Conservation (phyloP, 352 stramenopile genomes). For the Plasmopara muralis region DNA sequence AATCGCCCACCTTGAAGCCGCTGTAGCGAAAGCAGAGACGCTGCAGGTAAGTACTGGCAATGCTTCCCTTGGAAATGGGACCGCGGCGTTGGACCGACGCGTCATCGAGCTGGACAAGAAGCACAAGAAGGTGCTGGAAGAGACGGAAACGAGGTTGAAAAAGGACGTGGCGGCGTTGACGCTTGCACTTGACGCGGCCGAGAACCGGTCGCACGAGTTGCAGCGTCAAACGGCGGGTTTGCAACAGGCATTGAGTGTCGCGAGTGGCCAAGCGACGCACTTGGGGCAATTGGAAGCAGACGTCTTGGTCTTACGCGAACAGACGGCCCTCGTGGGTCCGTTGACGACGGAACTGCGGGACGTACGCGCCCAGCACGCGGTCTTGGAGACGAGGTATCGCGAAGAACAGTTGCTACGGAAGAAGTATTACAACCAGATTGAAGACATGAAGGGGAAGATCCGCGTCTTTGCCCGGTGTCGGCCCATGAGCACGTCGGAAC, state of each 20-base stretch:
- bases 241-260: constrained; percentile 37
- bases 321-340: constrained; percentile 43
- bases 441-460: constrained; percentile 96
- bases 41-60: too few relatives aligned
- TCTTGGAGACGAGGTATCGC: constrained; percentile 72
- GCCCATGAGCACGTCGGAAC: constrained; percentile 85
- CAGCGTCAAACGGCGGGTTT: constrained; percentile 8
- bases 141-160: constrained; percentile 49
- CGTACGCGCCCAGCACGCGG: constrained; percentile 28
- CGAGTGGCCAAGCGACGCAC: constrained; percentile 45
- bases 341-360: constrained; percentile 40
- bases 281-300: constrained; percentile 61
- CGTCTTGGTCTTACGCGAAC: constrained; percentile 36
- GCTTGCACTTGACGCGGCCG: neutral
- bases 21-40: constrained; percentile 30
- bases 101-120: constrained; percentile 77
- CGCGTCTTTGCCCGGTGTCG: constrained; percentile 88
- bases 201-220: too few relatives aligned
- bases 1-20: constrained; percentile 71
- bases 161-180: constrained; percentile 38
- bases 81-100: constrained; percentile 30
- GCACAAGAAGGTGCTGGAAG: constrained; percentile 60
- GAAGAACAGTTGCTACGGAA: constrained; percentile 88
- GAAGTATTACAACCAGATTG: constrained; percentile 95
- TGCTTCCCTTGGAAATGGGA: too few relatives aligned